Conservation (phyloP, 352 stramenopile genomes). For the Elongisporangium undulatum region DNA sequence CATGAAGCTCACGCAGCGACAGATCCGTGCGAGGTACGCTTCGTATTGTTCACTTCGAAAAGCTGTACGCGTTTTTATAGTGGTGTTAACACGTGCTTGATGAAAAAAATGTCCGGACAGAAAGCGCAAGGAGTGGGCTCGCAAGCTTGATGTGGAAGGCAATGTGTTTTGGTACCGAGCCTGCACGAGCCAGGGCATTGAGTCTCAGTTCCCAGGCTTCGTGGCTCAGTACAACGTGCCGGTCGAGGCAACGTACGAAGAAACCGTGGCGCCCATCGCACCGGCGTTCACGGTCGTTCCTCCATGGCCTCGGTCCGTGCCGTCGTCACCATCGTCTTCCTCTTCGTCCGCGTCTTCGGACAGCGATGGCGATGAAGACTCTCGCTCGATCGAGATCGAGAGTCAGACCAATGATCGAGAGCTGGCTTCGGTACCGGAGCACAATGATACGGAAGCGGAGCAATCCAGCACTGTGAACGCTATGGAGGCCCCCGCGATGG, state of each 20-base stretch:
- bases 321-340: not conserved
- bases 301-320: not conserved
- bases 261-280: not conserved
- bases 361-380: not conserved
- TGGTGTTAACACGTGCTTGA: conserved; percentile 5
- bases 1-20: conserved; percentile 10
- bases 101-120: conserved; percentile 28
- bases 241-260: conserved; percentile 13
- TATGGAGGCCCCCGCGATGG: not conserved
- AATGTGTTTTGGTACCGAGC: conserved; percentile 51
- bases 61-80: not conserved
- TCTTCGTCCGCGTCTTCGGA: not conserved
- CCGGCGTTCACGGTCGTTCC: not conserved
- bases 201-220: conserved; percentile 19
- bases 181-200: conserved; percentile 8
- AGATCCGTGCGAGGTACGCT: conserved; percentile 6
- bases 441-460: not conserved
- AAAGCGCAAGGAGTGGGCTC: conserved; percentile 61
- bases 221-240: conserved; percentile 24
- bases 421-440: not conserved
- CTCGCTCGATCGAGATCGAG: not conserved
- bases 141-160: conserved; percentile 58
- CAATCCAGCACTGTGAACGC: not conserved
- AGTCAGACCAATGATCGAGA: not conserved
- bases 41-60: conserved; percentile 1